Base-by-base conservation (phyloP, 169 alveolate species). In the Cryptosporidium sp. region DNA sequence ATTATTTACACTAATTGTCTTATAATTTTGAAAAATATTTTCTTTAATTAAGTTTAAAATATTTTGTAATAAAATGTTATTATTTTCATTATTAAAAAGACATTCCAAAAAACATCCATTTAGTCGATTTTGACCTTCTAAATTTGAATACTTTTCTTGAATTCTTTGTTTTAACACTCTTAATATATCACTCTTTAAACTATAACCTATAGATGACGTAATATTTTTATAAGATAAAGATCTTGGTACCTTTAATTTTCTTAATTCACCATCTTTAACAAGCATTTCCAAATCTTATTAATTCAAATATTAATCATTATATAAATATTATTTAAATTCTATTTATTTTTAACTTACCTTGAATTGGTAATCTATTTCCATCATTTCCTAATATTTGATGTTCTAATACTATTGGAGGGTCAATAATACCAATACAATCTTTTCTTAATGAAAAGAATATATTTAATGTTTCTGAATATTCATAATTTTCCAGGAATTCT, bases 331-430 rank as follows among this genome's bases (percentile, higher is more conserved):
- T 6, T n/a, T 23, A 3, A 10, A 0, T 65, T 33, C 45, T 35
- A 4, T 33, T 4, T 35, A 4, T 8, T 1, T 35, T 33, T 23
- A 14, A n/a, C 89, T 42, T 44, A 80, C 89, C 89, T 80, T 45
- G 72, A 10, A 67, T 6, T 12, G 80, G 45, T 16, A 51, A 12
- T 51, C 26, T 80, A 14, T 18, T 51, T 39, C 89, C 89, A 23
- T 80, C 75, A 18, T 1, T 44, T 51, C 18, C 14, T 42, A 37
- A n/a, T 23, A 80, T 61, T 14, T 80, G 89, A 14, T 80, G 89
- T 18, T 80, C 89, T 39, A 80, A 80, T 23, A 80, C 69, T 26
- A 80, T 80, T 23, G 89, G 89, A 12, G 89, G 89, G 26, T 80
- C 89, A 39, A 80, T 14, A 2, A 62, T 31, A 16, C 62, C 68